phyloP scores from a whole-genome alignment of 352 stramenopile genomes.

The Phytophthora sp. region DNA sequence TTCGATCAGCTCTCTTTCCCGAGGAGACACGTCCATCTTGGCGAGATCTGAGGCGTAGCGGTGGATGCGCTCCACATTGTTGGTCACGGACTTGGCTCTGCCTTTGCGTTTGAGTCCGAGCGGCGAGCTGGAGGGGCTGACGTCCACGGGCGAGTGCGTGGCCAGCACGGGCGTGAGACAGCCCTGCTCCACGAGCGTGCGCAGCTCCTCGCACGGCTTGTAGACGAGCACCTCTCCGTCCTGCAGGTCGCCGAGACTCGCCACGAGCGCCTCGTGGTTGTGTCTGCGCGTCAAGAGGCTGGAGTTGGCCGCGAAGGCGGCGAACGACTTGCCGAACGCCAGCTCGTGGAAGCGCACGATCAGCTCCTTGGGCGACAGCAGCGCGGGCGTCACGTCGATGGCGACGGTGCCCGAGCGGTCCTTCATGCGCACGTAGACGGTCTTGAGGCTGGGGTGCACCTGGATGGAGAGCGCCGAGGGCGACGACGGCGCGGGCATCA shows the following conservation, averaged over 20 bases:
- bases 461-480: conserved; percentile 49
- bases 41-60: conserved; percentile 67
- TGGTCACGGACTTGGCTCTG: conserved; percentile 66
- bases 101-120: conserved; percentile 74
- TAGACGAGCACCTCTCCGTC: conserved; percentile 75
- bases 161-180: conserved; percentile 68
- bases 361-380: conserved; percentile 49
- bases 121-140: conserved; percentile 52
- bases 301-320: conserved; percentile 56
- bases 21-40: conserved; percentile 74
- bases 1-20: conserved; percentile 68
- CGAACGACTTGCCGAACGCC: conserved; percentile 76
- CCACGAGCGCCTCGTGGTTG: conserved; percentile 53
- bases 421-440: conserved; percentile 78
- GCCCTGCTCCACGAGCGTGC: conserved; percentile 69
- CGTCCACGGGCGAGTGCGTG: conserved; percentile 9
- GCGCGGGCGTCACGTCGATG: conserved; percentile 48
- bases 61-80: conserved; percentile 71
- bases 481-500: conserved; percentile 26
- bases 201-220: conserved; percentile 75
- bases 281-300: conserved; percentile 52
- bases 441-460: conserved; percentile 44
- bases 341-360: conserved; percentile 75
- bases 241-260: conserved; percentile 47
- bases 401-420: conserved; percentile 64